Evolutionary conservation across 306 rosid genomes (phyloP), one percentile per base, ranked within the genome.

Genomic region (Luffa acutangula): DNA sequence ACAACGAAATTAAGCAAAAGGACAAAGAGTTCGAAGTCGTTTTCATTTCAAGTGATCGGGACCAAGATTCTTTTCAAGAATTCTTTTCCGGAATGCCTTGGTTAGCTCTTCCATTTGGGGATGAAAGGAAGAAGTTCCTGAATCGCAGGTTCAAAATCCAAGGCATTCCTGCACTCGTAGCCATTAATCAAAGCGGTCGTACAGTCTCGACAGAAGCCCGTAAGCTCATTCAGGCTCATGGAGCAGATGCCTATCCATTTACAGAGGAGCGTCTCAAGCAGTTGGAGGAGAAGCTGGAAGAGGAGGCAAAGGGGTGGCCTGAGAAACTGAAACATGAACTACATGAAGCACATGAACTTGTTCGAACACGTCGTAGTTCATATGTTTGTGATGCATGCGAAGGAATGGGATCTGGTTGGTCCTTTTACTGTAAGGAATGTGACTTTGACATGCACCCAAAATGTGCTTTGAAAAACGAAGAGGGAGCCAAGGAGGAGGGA

Each of bases 71-170:
- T 4, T 94, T 92, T 39, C 86, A 92, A 2, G 90, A 84, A 10
- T 94, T 79, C 86, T 92, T 86, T 82, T 82, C 83, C 0, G 84
- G 67, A 76, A 94, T 94, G 98, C 97, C 98, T 7, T 92, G 97
- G 98, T 51, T 92, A 64, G 96, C 96, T 20, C 88, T 92, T 78
- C 97, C 98, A 53, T 90, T 79, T 73, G 94, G 91, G 1, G 97
- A 94, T 81, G 25, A 81, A 6, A 92, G 98, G 84, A 92, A 90
- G 82, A 82, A 82, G 78, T 63, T 74, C 58, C 78, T 94, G 62
- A 84, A 82, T 65, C 87, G 87, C 60, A 87, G 34, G 69, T 94
- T 92, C 85, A 90, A 74, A 84, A 85, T 94, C 46, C 42, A 70
- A 15, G 92, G 91, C 80, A 89, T 90, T 78, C 98, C 96, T 72